Evolutionary conservation across 2,329 filamentous ascomycete species (phyloP), one percentile per base, ranked within the genome.

Genomic region (Intubia oerlemansii): DNA sequence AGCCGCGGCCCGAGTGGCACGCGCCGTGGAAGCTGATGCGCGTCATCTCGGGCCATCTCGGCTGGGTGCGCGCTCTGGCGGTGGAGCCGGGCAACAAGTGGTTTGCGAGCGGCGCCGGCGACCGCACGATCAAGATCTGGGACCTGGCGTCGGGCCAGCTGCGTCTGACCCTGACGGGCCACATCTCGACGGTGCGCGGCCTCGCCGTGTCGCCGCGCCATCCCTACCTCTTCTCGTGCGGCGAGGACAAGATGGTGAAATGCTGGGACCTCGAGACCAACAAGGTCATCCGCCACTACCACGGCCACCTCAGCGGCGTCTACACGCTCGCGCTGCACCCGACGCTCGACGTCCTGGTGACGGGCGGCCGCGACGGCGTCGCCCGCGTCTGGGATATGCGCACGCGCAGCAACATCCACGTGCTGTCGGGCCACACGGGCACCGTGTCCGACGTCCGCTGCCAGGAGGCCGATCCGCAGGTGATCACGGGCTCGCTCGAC

Each of bases 231-330:
- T 98, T 98, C 52, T 92, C 82, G 9, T 98, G 88, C 44, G 90
- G 81, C 33, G 88, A 98, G 52, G 88, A 98, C 50, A 98, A 98
- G 58, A 93, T 93, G 84, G 88, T 98, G 36, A 98, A 98, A 53
- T 98, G 88, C 54, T 98, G 88, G 88, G 88, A 98, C 55, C 56
- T 98, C 39, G 88, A 98, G 52, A 93, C 85, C n/a, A 98, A 98
- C 57, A 93, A 93, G 52, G 88, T 98, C 34, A 93, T 95, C 45
- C 69, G 85, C 22, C 82, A 93, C 52, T 98, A 95, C 49, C 88
- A 98, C 48, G 90, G 90, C 12, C 88, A 98, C 53, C 57, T 98
- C 14, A 91, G 80, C 41, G 88, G 88, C 38, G 88, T 98, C 4
- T 98, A 98, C 53, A 84, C 84, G 1, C 59, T 98, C 5, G 68